Evolutionary conservation across 805 yeast genomes (phyloP).

Genomic region (Lipomyces kockii): DNA sequence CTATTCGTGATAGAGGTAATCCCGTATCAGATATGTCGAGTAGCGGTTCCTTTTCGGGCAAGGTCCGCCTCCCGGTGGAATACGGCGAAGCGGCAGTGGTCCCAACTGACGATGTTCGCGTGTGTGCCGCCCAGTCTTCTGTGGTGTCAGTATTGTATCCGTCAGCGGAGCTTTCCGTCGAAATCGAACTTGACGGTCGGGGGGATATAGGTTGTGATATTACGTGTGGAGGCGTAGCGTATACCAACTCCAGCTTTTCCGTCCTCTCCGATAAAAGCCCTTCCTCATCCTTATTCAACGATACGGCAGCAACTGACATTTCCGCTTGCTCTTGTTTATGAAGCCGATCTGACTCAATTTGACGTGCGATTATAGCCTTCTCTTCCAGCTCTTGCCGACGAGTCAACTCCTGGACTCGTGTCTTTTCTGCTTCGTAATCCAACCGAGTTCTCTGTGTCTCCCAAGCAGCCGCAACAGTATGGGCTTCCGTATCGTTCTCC

Average conservation of each 20-base stretch:
- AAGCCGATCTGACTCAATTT: not conserved
- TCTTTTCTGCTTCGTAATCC: not conserved
- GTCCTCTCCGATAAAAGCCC: not conserved
- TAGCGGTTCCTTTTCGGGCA: not conserved
- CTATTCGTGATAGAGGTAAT: not conserved
- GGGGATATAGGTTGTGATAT: not conserved
- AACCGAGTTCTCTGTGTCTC: not conserved
- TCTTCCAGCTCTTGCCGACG: slow-evolving; percentile 11
- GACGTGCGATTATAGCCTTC: not conserved
- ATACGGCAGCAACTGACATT: not conserved
- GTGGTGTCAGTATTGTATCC: not conserved
- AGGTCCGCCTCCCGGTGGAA: not conserved
- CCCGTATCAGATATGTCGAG: not conserved
- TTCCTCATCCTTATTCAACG: not conserved
- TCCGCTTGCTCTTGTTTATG: not conserved
- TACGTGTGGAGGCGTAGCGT: not conserved
- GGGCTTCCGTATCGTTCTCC: not conserved
- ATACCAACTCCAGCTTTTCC: not conserved
- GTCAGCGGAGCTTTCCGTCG: slow-evolving; percentile 4
- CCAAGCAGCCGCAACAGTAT: not conserved
- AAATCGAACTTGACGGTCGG: not conserved
- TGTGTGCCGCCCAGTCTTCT: not conserved
- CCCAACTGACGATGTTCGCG: not conserved
- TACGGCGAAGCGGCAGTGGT: not conserved
- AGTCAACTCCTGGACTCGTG: slow-evolving; percentile 1